phyloP scores from a whole-genome alignment of 2,329 filamentous ascomycete species.

The Raffaelea ambrosiae region DNA sequence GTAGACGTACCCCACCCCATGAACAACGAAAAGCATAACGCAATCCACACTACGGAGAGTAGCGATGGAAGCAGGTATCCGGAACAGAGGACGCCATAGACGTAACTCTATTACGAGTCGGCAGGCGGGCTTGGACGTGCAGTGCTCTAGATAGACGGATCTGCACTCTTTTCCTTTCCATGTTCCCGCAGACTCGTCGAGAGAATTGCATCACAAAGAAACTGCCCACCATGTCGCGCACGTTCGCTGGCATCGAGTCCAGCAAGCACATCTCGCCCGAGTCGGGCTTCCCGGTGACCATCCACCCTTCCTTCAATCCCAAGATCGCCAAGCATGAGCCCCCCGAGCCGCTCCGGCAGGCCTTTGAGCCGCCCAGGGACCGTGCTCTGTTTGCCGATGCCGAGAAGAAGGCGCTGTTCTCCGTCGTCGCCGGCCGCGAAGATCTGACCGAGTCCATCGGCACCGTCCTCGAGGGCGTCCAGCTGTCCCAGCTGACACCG shows the following conservation, averaged over 20 bases:
- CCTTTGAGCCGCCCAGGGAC: conserved; percentile 23
- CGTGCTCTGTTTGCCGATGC: conserved; percentile 34
- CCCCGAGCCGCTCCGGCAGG: conserved; percentile 26
- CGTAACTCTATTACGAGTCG: too few species aligned
- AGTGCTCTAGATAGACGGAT: too few species aligned
- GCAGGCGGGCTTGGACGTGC: too few species aligned
- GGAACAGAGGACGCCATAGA: too few species aligned
- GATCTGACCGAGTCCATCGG: conserved; percentile 36
- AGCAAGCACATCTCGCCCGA: conserved; percentile 39
- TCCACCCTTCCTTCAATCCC: conserved; percentile 38
- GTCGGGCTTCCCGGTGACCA: conserved; percentile 34
- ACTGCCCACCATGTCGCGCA: neutral
- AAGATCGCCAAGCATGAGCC: conserved; percentile 33
- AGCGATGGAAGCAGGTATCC: too few species aligned
- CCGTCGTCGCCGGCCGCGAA: conserved; percentile 22
- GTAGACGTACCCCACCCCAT: too few species aligned
- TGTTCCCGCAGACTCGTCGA: too few species aligned
- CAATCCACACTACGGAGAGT: too few species aligned
- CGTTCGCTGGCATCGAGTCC: conserved; percentile 24
- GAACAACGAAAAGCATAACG: too few species aligned
- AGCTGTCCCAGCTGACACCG: conserved; percentile 34
- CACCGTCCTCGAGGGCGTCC: conserved; percentile 26
- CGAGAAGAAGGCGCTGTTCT: conserved; percentile 31
- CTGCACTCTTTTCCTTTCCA: too few species aligned
- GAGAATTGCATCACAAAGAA: too few species aligned